These are phyloP conservation scores for Penicillium macrosclerotiorum DNA, from an alignment of 495 filamentous ascomycete genomes.

Conservation along the genomic window DNA sequence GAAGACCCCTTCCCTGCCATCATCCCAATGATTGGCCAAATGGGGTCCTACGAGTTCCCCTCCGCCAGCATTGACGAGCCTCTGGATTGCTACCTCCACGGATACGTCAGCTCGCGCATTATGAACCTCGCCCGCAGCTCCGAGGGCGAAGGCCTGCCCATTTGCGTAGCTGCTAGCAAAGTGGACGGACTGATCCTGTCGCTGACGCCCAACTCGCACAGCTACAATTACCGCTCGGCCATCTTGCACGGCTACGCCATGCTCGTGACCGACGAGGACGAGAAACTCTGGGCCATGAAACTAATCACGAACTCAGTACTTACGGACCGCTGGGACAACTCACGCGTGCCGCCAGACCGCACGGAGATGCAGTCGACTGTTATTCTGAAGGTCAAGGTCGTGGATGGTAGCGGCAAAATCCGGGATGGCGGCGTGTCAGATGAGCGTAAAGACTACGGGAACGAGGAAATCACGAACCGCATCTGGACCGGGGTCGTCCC, in stretches of 20 bases:
- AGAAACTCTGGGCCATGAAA: conserved; percentile 83
- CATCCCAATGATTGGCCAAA: conserved; percentile 86
- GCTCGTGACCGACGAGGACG: conserved; percentile 61
- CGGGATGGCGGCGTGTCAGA: conserved; percentile 67
- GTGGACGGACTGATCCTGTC: conserved; percentile 75
- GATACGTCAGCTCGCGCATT: conserved; percentile 78
- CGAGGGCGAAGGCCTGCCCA: conserved; percentile 52
- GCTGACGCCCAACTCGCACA: conserved; percentile 75
- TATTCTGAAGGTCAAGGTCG: conserved; percentile 68
- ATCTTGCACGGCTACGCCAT: conserved; percentile 73
- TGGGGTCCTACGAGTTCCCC: conserved; percentile 67
- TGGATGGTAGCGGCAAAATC: conserved; percentile 76
- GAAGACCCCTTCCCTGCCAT: conserved; percentile 70
- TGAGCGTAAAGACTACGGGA: conserved; percentile 63
- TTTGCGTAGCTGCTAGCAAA: conserved; percentile 64
- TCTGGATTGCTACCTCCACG: conserved; percentile 82
- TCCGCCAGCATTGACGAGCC: conserved; percentile 61
- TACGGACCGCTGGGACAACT: conserved; percentile 63
- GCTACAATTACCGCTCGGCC: conserved; percentile 87
- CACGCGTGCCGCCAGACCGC: conserved; percentile 67
- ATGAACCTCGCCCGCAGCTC: conserved; percentile 63
- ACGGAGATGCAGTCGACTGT: conserved; percentile 77
- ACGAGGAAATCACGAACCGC: conserved; percentile 54
- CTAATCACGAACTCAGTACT: conserved; percentile 76
- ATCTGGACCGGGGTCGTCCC: conserved; percentile 89